Evolutionary conservation across 768 basidiomycete species (phyloP).

Genomic region (Leucocoprinus birnbaumii): DNA sequence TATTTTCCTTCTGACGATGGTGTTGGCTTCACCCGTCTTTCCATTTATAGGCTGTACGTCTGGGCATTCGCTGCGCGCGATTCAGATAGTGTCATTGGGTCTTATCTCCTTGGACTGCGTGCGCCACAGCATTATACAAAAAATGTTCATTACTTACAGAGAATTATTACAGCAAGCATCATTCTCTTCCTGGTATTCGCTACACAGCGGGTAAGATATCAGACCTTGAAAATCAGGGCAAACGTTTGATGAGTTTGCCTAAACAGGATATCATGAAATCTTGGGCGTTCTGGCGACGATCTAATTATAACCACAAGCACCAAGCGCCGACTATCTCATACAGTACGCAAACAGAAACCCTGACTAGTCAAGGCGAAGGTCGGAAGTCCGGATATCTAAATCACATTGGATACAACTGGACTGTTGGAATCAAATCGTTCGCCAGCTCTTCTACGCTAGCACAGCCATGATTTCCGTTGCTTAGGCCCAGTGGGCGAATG

Average conservation of each 20-base stretch:
- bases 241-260: not conserved
- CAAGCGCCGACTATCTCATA: not conserved
- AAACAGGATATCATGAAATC: constrained; percentile 6
- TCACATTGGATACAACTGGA: constrained; percentile 7
- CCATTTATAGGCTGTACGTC: not conserved
- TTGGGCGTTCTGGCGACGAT: constrained; percentile 6
- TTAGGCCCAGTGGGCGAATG: too few relatives aligned
- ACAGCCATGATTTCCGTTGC: too few relatives aligned
- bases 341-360: not conserved
- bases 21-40: not conserved
- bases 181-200: constrained; percentile 5
- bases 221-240: not conserved
- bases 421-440: not conserved
- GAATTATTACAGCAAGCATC: not conserved
- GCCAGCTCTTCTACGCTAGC: too few relatives aligned
- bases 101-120: constrained; percentile 7
- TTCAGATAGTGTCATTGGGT: not conserved
- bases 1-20: not conserved
- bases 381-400: not conserved
- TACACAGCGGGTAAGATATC: not conserved
- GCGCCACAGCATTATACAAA: not conserved
- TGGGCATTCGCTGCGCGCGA: not conserved
- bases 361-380: not conserved
- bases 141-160: not conserved
- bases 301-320: not conserved